These are phyloP conservation scores for Tillandsia fasciculata DNA, from an alignment of 176 grass and related monocot species.

Conservation along the genomic window DNA sequence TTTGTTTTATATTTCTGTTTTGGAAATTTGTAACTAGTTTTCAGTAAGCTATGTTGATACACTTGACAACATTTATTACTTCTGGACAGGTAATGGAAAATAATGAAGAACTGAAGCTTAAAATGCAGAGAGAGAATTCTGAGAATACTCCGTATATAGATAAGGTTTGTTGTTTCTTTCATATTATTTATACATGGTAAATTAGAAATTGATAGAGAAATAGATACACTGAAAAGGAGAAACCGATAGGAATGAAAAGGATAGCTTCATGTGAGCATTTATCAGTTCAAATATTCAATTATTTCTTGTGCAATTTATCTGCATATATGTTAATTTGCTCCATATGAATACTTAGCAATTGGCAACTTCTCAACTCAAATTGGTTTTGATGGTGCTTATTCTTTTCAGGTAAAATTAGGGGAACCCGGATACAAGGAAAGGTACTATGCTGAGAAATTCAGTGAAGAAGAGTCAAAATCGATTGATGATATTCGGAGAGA, in stretches of 20 bases:
- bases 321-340: not conserved
- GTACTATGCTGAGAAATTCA: constrained; percentile 89
- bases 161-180: constrained; percentile 47
- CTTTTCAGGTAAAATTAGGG: constrained; percentile 84
- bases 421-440: constrained; percentile 74
- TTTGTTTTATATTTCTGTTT: too few species aligned
- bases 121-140: constrained; percentile 42
- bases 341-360: not conserved
- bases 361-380: not conserved
- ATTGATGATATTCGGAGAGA: constrained; percentile 72
- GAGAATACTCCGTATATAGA: constrained; percentile 60
- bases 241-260: not conserved
- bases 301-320: not conserved
- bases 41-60: not conserved
- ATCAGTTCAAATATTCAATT: not conserved
- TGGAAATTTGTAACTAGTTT: not conserved
- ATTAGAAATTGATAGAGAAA: too few species aligned
- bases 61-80: constrained; percentile 15
- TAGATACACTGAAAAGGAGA: not conserved
- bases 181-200: not conserved
- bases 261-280: not conserved
- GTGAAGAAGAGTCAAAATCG: constrained; percentile 49
- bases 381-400: constrained; percentile 16
- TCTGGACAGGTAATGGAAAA: constrained; percentile 58
- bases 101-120: constrained; percentile 61